Base-by-base conservation (phyloP, 1,139 yeast genomes). In the Candida frijolesensis region DNA sequence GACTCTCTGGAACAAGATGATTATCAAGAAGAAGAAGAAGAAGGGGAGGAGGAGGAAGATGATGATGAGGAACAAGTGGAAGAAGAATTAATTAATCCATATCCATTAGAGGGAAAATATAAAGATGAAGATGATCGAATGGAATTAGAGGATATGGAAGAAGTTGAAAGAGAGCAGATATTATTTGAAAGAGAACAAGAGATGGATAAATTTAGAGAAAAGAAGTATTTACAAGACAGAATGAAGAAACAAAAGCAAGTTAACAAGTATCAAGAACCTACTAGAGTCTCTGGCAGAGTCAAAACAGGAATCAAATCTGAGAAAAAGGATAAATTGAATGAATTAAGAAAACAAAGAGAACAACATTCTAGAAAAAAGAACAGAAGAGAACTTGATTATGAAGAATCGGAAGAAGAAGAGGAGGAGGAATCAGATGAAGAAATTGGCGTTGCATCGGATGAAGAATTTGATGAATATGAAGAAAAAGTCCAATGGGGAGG, bases 161-260 rank as follows among this genome's bases (percentile, higher is more conserved):
- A 95, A 75, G 83, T 94, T 66, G 88, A 88, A 61, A 85, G 98
- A 62, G 99, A 94, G 73, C 85, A 89, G 59, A 82, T 90, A 52
- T 79, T 94, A 54, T 95, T 89, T 61, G 98, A 94, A 54, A 89
- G 99, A 68, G 82, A 89, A 5, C 97, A 91, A 68, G 96, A 89
- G 59, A 83, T 90, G 84, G 96, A 92, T 65, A 82, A 87, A 57
- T 91, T 78, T 68, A 85, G 87, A 51, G 98, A 94, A 70, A 83
- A 89, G 66, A 81, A 82, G 63, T 85, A 87, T 62, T 83, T 95
- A 61, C 89, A 88, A 37, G 86, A 89, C 63, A 85, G 98, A 70
- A 86, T 90, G 59, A 79, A 74, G 60, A 80, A 83, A 57, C 80
- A 85, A 57, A 72, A 74, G 57, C 72, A 69, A 52, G 79, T 74